Percentiles rank a stretch among this genome's conserved stretches.
These are phyloP conservation scores for Colletotrichum sublineola DNA, from an alignment of 2,329 filamentous ascomycete species.

Conservation along the genomic window DNA sequence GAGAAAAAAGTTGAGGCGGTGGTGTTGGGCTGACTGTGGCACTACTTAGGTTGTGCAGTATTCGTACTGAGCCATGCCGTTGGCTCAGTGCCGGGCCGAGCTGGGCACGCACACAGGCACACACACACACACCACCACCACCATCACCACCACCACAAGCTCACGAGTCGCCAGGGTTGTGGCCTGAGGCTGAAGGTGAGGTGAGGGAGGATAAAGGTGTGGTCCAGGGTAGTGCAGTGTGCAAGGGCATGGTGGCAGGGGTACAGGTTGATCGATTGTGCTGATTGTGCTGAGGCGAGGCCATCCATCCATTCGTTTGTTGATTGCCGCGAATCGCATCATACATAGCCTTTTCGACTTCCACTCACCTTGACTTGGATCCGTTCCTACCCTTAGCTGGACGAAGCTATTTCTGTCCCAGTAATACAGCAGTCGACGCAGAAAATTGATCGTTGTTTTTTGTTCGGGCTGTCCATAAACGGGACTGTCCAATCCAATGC, in stretches of 20 bases:
- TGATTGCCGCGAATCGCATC: not conserved
- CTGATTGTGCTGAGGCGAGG: conserved; percentile 26
- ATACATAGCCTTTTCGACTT: conserved; percentile 14
- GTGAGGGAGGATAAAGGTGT: not conserved
- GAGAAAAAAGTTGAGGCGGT: not conserved
- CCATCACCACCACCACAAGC: not conserved
- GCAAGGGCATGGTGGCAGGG: conserved; percentile 12
- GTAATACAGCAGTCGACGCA: conserved; percentile 1
- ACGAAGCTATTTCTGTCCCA: not conserved
- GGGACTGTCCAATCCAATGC: conserved; percentile 1
- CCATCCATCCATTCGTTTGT: conserved; percentile 14
- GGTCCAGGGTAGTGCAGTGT: conserved; percentile 17
- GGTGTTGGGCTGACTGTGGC: conserved; percentile 1
- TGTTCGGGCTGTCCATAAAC: not conserved
- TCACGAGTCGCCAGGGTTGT: conserved; percentile 14
- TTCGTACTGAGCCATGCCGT: conserved; percentile 8
- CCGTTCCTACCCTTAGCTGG: not conserved
- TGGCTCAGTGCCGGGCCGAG: conserved; percentile 39
- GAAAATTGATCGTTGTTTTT: not conserved
- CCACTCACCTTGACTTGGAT: conserved; percentile 1
- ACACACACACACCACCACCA: not conserved
- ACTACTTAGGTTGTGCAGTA: not conserved
- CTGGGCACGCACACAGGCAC: conserved; percentile 8
- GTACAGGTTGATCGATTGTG: conserved; percentile 6
- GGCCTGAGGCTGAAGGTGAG: conserved; percentile 25